Evolutionary conservation across 805 yeast species (phyloP).

Genomic region (Myxozyma neotropica): DNA sequence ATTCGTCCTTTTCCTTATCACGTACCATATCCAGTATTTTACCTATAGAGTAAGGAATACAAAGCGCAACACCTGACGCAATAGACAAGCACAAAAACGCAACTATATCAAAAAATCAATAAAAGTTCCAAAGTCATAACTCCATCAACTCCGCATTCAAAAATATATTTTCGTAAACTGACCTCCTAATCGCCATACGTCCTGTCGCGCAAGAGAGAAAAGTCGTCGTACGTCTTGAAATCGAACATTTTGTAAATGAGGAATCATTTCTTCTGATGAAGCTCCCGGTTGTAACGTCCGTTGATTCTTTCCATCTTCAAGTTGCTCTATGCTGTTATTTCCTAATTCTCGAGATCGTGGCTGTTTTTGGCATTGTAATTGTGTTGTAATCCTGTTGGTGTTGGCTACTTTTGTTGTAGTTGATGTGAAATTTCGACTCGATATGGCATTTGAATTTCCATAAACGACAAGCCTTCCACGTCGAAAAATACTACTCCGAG

Average conservation of each 20-base stretch:
- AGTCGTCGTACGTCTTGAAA: slow-evolving; percentile 51
- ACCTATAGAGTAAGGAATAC: slow-evolving; percentile 80
- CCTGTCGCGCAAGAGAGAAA: slow-evolving; percentile 58
- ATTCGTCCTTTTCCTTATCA: slow-evolving; percentile 39
- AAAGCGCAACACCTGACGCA: slow-evolving; percentile 79
- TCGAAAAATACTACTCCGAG: no score
- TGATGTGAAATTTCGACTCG: no score
- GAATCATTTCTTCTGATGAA: neutral
- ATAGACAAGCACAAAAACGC: slow-evolving; percentile 68
- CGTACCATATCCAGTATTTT: slow-evolving; percentile 75
- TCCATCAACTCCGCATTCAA: no score
- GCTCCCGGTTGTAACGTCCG: neutral
- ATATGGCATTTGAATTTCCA: no score
- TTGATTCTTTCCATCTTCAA: neutral
- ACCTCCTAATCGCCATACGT: slow-evolving; percentile 53
- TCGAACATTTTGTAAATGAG: slow-evolving; percentile 18
- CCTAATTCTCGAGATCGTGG: neutral
- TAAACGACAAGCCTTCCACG: neutral
- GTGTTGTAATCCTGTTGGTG: neutral
- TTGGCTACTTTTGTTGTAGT: neutral
- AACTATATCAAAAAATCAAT: slow-evolving; percentile 31
- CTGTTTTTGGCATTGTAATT: neutral
- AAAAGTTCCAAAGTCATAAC: no score
- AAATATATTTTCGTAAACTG: slow-evolving; percentile 52
- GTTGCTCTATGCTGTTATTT: neutral